phyloP scores from a whole-genome alignment of 768 basidiomycete genomes.

The Psilocybe cubensis region DNA sequence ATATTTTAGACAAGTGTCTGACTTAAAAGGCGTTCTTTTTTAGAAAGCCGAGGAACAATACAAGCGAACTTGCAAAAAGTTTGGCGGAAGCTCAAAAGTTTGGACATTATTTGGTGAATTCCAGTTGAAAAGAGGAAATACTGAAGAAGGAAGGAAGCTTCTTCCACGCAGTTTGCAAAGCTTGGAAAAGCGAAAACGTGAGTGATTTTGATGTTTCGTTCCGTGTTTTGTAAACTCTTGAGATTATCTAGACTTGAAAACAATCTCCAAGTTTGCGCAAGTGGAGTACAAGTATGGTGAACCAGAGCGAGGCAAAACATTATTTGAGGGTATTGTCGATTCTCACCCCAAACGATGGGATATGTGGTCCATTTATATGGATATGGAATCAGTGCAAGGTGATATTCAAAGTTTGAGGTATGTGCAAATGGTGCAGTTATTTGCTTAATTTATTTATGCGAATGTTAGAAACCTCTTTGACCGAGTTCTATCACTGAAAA shows the following conservation, averaged over 20 bases:
- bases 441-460: background rate
- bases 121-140: conserved; percentile 70
- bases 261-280: conserved; percentile 92
- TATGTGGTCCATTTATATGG: conserved; percentile 95
- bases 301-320: conserved; percentile 90
- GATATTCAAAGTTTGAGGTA: conserved; percentile 83
- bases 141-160: conserved; percentile 84
- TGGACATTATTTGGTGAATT: conserved; percentile 91
- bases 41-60: conserved; percentile 95
- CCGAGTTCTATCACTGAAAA: conserved; percentile 80
- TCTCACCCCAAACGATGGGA: conserved; percentile 96
- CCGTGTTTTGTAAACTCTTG: background rate
- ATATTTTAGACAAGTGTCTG: background rate
- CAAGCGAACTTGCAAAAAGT: conserved; percentile 90
- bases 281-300: conserved; percentile 96
- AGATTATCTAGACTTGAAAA: conserved; percentile 80
- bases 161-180: conserved; percentile 88
- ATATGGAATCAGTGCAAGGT: conserved; percentile 85
- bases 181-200: conserved; percentile 93
- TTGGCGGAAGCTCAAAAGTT: conserved; percentile 88
- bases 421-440: conserved; percentile 17
- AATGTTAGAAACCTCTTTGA: conserved; percentile 77
- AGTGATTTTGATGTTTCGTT: conserved; percentile 31
- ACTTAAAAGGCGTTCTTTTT: conserved; percentile 3
- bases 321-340: conserved; percentile 96